Conservation (phyloP, 306 rosid genomes). For the Medicago truncatula region DNA sequence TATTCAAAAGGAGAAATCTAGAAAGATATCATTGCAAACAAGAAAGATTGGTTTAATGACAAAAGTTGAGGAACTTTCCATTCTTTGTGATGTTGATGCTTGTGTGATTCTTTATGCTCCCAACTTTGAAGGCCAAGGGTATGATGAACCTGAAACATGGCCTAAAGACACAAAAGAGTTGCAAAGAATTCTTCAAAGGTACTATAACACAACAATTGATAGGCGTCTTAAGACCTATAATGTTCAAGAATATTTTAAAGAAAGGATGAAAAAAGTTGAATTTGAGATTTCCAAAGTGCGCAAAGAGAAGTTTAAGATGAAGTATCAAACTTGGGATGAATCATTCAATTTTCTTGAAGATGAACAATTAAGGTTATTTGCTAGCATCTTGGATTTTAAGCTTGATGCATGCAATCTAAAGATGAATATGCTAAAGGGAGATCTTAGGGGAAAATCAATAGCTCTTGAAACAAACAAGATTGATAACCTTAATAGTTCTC, state of each 20-base stretch:
- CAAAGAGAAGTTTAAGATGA: slow-evolving; percentile 27
- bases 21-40: slow-evolving; percentile 36
- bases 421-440: slow-evolving; percentile 25
- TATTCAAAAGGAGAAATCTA: slow-evolving; percentile 38
- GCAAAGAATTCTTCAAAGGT: slow-evolving; percentile 31
- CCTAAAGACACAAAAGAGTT: slow-evolving; percentile 25
- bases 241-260: slow-evolving; percentile 37
- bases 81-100: slow-evolving; percentile 43
- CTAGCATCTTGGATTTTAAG: slow-evolving; percentile 29
- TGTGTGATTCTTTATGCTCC: slow-evolving; percentile 38
- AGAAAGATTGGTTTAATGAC: slow-evolving; percentile 38
- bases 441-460: slow-evolving; percentile 27
- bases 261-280: slow-evolving; percentile 38
- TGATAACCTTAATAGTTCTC: neutral
- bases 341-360: slow-evolving; percentile 34
- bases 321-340: slow-evolving; percentile 37
- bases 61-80: slow-evolving; percentile 37
- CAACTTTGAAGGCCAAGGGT: slow-evolving; percentile 9
- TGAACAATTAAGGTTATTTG: slow-evolving; percentile 28
- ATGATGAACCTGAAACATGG: slow-evolving; percentile 33
- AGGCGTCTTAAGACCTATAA: slow-evolving; percentile 23
- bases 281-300: slow-evolving; percentile 31
- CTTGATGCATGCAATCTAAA: slow-evolving; percentile 40
- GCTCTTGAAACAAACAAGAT: neutral
- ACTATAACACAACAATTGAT: slow-evolving; percentile 1